phyloP scores from a whole-genome alignment of 2,329 filamentous ascomycete genomes.

The Ophiosphaerella narmari region DNA sequence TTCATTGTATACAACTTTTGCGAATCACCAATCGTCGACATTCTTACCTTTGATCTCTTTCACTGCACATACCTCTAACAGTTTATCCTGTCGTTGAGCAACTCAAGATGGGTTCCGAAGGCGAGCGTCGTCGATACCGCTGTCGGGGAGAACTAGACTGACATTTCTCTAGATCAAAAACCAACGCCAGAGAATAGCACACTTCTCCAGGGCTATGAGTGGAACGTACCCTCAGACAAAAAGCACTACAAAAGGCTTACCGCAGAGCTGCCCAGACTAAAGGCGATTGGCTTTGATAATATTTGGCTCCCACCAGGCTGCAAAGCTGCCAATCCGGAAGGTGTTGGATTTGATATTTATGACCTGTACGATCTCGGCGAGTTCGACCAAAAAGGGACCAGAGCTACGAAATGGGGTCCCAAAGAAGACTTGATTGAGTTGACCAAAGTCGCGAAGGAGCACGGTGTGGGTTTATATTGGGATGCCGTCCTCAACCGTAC shows the following conservation, averaged over 20 bases:
- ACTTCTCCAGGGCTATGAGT: slow-evolving; percentile 74
- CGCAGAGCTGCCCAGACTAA: slow-evolving; percentile 58
- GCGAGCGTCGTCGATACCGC: slow-evolving; percentile 12
- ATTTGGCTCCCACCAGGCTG: slow-evolving; percentile 72
- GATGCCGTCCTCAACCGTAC: slow-evolving; percentile 76
- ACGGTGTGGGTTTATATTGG: slow-evolving; percentile 66
- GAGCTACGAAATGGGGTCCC: slow-evolving; percentile 70
- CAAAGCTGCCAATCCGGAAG: slow-evolving; percentile 65
- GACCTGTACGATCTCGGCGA: slow-evolving; percentile 74
- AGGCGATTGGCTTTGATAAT: slow-evolving; percentile 60
- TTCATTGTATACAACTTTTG: background rate
- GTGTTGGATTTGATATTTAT: slow-evolving; percentile 67
- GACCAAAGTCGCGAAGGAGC: slow-evolving; percentile 54
- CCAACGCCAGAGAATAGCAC: slow-evolving; percentile 45
- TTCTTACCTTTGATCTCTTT: background rate
- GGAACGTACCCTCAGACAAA: slow-evolving; percentile 67
- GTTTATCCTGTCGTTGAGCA: background rate
- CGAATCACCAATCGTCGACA: background rate
- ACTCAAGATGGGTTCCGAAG: slow-evolving; percentile 30
- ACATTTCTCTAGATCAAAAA: slow-evolving; percentile 27
- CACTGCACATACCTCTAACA: background rate
- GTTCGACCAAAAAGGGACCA: slow-evolving; percentile 70
- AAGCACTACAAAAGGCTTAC: slow-evolving; percentile 65
- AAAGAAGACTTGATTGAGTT: slow-evolving; percentile 65
- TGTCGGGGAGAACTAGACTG: background rate